Base-by-base conservation (phyloP, 177 flowering plant species). In the Vitis hybrid region DNA sequence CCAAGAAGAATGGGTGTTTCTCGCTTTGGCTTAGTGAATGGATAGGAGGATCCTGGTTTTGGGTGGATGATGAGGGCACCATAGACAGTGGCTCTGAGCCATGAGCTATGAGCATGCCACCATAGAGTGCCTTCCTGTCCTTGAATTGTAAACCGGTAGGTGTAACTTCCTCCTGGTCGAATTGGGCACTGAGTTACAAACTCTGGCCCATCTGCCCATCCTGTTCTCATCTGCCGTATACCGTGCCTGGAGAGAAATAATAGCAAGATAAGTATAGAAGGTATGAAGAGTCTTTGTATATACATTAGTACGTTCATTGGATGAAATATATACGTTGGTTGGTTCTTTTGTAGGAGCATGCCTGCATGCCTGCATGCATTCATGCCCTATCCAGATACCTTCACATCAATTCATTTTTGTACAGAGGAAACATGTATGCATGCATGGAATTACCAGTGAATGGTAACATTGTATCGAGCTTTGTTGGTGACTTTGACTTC, bases 51-150 rank as follows among this genome's bases (percentile, higher is more conserved):
- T 18, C 85, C 87, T 35, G 58, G 61, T 61, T 69, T 84, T 0
- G 98, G 98, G 32, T 60, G 80, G 61, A 92, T 91, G 53, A 94
- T 84, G 1, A 94, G 76, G 75, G 97, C 93, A 58, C 97, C 98
- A 64, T 91, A 92, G 10, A 94, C 97, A 15, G 93, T 92, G 69
- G 97, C 97, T 77, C 98, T 80, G 27, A 94, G 92, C 98, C 97
- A 94, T 15, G 97, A 89, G 61, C 98, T 94, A 65, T 94, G 98
- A 65, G 98, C 98, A 71, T 94, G 98, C 98, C 98, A 94, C 98
- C 98, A 94, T 24, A 94, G 61, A 2, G 98, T 94, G 2, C 98
- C 98, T 86, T 88, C 97, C 68, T 94, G 94, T 1, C 90, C 92
- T 70, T 86, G 68, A 32, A 94, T 76, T 1, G 88, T 94, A 77